Percentiles rank a stretch among this genome's conserved stretches.
Evolutionary conservation across 163 green algal species (phyloP).

Genomic region (Prototheca wickerhamii): DNA sequence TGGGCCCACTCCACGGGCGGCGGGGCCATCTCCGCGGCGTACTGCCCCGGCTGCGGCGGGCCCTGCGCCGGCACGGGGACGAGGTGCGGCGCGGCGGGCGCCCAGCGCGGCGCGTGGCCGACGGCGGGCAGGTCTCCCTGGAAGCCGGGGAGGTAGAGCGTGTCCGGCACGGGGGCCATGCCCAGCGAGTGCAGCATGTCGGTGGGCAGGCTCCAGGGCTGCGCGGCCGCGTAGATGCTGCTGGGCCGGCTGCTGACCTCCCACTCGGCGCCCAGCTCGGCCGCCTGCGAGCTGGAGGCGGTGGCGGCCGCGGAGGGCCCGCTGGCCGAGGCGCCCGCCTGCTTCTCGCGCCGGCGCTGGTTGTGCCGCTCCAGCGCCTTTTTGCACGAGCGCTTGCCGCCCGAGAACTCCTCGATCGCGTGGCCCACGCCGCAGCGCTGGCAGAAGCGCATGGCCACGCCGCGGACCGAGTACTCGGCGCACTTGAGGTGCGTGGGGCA

Average conservation of each 20-base stretch:
- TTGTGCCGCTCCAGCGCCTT: slow-evolving; percentile 66
- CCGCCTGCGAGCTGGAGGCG: no score
- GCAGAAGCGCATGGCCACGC: slow-evolving; percentile 29
- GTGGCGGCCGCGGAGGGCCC: neutral
- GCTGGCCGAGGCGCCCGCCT: neutral
- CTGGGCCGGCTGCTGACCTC: neutral
- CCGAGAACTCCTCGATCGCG: slow-evolving; percentile 52
- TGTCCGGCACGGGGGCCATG: neutral
- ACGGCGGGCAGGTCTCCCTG: no score
- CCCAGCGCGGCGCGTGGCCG: no score
- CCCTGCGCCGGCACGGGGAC: no score
- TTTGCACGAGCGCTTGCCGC: slow-evolving; percentile 50
- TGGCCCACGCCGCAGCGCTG: slow-evolving; percentile 71
- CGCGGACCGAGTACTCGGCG: slow-evolving; percentile 2
- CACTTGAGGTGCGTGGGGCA: slow-evolving; percentile 8
- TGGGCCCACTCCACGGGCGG: no score
- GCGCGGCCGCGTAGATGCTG: neutral
- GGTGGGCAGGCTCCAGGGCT: neutral
- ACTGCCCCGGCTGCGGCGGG: no score
- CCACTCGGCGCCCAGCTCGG: neutral
- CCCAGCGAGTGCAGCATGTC: neutral
- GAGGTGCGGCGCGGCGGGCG: no score
- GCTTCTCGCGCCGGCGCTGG: slow-evolving; percentile 38
- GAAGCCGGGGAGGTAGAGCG: no score
- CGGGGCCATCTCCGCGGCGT: no score